Evolutionary conservation across 129 eudicot species (phyloP), one percentile per base, ranked within the genome.

Genomic region (Silybum marianum): DNA sequence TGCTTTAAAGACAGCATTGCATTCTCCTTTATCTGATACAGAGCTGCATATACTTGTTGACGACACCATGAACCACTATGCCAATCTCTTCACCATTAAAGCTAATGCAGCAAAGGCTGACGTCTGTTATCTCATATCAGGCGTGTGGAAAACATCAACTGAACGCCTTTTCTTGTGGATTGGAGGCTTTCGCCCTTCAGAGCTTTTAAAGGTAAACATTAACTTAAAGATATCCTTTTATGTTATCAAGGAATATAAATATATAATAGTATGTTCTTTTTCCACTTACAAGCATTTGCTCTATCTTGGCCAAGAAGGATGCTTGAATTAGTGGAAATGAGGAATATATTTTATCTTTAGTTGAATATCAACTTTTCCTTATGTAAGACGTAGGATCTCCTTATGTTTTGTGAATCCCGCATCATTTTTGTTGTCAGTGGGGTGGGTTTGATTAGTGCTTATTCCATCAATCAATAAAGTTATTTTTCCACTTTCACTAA

Each of bases 121-220:
- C 22, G 98, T 96, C 21, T 91, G 93, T 84, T 91, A 96, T 86
- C 86, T 96, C 81, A 91, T 93, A 78, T 89, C 99, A 14, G 99
- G 99, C 84, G 86, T 86, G 81, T 96, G 99, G 99, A 91, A 87
- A 77, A 93, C 99, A 25, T 63, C 99, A 77, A 89, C 91, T 0
- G 99, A 96, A 77, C 90, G 97, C 28, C 86, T 93, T 78, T 93
- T 96, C 87, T 82, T 88, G 84, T 96, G 99, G 99, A 90, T 96
- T 44, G 97, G 99, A 32, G 99, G 99, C 65, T 96, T 93, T 88
- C 93, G 99, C 10, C 98, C 99, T 6, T 93, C 99, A 14, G 99
- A 93, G 71, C 86, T 96, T 79, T 87, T 96, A 73, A 91, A 88
- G 95, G 99, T 93, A 76, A 5, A 54, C n/a, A 9, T 75, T 21